Conservation (phyloP, 1,284 basidiomycete species). For the Phlebopus sp. region DNA sequence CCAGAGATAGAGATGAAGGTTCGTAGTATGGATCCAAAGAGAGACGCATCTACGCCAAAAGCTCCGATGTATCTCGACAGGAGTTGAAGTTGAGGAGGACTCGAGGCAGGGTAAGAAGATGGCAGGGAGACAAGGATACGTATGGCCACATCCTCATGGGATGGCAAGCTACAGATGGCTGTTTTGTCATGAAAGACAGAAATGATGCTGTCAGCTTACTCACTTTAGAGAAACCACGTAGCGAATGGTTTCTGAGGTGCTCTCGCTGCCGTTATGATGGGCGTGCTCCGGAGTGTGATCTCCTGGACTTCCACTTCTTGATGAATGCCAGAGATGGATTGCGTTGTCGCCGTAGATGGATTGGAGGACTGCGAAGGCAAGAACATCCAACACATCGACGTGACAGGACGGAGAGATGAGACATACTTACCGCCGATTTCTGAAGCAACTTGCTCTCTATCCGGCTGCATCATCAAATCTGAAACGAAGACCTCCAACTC, state of each 20-base stretch:
- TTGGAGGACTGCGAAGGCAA: conserved; percentile 56
- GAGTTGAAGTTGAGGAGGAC: conserved; percentile 81
- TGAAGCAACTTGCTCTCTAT: conserved; percentile 56
- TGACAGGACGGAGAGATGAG: not conserved
- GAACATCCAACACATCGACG: conserved; percentile 2
- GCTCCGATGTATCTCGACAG: conserved; percentile 84
- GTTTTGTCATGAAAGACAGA: not conserved
- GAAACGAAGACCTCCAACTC: conserved; percentile 47
- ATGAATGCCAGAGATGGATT: conserved; percentile 52
- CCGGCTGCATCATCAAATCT: conserved; percentile 44
- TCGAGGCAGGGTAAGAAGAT: conserved; percentile 63
- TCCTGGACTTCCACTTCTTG: conserved; percentile 24
- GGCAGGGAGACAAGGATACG: conserved; percentile 75
- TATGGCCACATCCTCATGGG: conserved; percentile 57
- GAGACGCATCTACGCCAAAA: conserved; percentile 65
- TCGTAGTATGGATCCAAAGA: conserved; percentile 77
- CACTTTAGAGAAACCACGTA: conserved; percentile 61
- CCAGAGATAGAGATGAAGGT: conserved; percentile 80
- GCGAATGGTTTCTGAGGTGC: conserved; percentile 45
- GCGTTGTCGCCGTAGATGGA: conserved; percentile 80
- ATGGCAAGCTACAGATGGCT: conserved; percentile 43
- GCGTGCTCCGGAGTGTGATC: conserved; percentile 2
- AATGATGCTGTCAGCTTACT: conserved; percentile 13
- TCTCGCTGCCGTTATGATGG: conserved; percentile 2
- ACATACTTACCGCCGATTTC: conserved; percentile 61